Base-by-base conservation (phyloP, 1,139 yeast genomes). In the Wickerhamomyces sp. region DNA sequence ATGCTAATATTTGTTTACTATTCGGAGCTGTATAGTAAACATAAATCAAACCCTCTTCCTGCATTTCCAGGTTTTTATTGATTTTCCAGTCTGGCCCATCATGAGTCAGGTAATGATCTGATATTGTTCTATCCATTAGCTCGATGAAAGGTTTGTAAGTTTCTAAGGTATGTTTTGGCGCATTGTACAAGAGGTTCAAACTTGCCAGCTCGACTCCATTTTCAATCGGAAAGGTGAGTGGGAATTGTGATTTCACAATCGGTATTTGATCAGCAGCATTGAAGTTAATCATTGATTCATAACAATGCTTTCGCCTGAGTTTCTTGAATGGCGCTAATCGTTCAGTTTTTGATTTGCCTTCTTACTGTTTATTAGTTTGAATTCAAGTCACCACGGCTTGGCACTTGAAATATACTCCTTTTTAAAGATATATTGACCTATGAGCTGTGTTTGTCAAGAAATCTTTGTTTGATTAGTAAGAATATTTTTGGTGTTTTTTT, bases 61-160 rank as follows among this genome's bases (percentile, higher is more conserved):
- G 45, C 71, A 77, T 67, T 53, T 77, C 83, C 7, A 45, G 54
- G 18, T 54, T 43, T 49, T 77, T 77, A 9, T 58, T 62, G 2
- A 43, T 44, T 38, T 59, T 55, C 83, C 83, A 77, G n/a, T 64
- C 52, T 29, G 48, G 46, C 0, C 79, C 79, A n/a, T 61, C 52
- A 20, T 57, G 52, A 15, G 45, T 47, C 1, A 37, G 20, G 47
- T 70, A 45, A 18, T 28, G 39, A 9, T 19, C 14, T n/a, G 26
- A 27, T 18, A 35, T 25, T 4, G 35, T 32, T 13, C 18, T 16
- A 3, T 32, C 35, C 35, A 32, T 32, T 4, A 24, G 22, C n/a
- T 25, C 22, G 4, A 32, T 25, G 14, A 32, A 32, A 5, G 28
- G 15, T 7, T 16, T 5, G 17, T 32, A 32, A 24, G 7, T 12